Percentiles rank a stretch among this genome's conserved stretches.
phyloP scores from a whole-genome alignment of 1,284 basidiomycete species.

The Pseudozyma flocculosa region DNA sequence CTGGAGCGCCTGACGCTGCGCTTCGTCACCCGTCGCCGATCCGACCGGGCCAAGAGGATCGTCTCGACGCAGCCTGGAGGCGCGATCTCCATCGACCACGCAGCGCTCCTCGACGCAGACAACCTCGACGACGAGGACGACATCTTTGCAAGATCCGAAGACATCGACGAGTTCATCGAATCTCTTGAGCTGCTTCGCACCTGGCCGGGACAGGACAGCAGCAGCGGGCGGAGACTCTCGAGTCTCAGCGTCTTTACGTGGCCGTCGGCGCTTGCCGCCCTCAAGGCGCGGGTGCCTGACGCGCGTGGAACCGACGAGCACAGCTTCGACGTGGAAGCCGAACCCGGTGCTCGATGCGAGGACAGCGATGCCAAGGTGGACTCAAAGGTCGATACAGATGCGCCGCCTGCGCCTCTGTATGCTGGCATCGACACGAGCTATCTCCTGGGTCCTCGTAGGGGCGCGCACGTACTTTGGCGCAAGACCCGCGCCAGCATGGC shows the following conservation, averaged over 20 bases:
- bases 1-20: conserved; percentile 30
- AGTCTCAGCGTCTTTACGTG: conserved; percentile 26
- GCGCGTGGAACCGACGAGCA: background rate
- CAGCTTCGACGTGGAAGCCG: no score
- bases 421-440: conserved; percentile 25
- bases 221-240: conserved; percentile 12
- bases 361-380: no score
- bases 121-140: conserved; percentile 7
- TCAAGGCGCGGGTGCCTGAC: conserved; percentile 3
- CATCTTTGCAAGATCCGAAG: conserved; percentile 16
- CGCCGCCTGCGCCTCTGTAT: conserved; percentile 1
- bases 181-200: conserved; percentile 12
- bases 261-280: conserved; percentile 16
- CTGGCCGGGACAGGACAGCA: conserved; percentile 18
- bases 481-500: conserved; percentile 21
- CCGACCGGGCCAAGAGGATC: background rate
- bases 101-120: no score
- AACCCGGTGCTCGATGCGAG: no score
- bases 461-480: conserved; percentile 30
- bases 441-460: conserved; percentile 25
- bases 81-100: no score
- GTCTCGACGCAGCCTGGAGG: no score
- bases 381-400: background rate
- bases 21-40: conserved; percentile 16
- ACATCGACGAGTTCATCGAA: conserved; percentile 32